Evolutionary conservation across 148 eudicot species (phyloP), one percentile per base, ranked within the genome.

Genomic region (Spergularia bocconei): DNA sequence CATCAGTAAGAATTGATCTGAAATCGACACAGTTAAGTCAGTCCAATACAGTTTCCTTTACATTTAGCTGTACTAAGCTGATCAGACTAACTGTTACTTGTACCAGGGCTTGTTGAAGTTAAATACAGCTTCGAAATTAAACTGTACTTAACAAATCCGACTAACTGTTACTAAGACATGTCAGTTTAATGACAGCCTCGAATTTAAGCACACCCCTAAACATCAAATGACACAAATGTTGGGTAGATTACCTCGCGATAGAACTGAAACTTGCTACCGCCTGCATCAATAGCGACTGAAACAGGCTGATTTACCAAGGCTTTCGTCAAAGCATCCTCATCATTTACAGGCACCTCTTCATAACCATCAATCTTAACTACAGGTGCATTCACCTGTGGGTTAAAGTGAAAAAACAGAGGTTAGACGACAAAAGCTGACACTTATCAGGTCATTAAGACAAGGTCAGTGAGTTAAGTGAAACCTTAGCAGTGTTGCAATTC

Each of bases 291-390:
- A 6, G 87, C 88, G 0, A 90, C 89, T 0, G 93, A 86, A 13
- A 92, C 86, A 55, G 93, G 93, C 71, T 92, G 97, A 73, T 86
- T 86, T n/a, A 91, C 90, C 47, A 86, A 89, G 4, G 95, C 97
- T 86, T 88, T 85, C 83, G 73, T 62, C 82, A 90, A 75, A 14
- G 97, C 95, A 13, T 78, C 68, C 78, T 92, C 95, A 14, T 92
- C 80, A 44, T 88, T 88, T 64, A 5, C 79, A 7, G 95, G 97
- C 39, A 90, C 95, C 41, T 72, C 83, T 75, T 92, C 92, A 62
- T 85, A 84, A 29, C 91, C 97, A 71, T 92, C 97, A 13, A 92
- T 90, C 81, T 53, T 81, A 47, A 87, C 94, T 47, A 77, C 82
- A 0, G 89, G 94, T 17, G 85, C 63, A 76, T 86, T 90, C 75